Percentiles rank a stretch among this genome's conserved stretches.
Conservation (phyloP, 768 basidiomycete genomes). For the Austroboletus eburneus region DNA sequence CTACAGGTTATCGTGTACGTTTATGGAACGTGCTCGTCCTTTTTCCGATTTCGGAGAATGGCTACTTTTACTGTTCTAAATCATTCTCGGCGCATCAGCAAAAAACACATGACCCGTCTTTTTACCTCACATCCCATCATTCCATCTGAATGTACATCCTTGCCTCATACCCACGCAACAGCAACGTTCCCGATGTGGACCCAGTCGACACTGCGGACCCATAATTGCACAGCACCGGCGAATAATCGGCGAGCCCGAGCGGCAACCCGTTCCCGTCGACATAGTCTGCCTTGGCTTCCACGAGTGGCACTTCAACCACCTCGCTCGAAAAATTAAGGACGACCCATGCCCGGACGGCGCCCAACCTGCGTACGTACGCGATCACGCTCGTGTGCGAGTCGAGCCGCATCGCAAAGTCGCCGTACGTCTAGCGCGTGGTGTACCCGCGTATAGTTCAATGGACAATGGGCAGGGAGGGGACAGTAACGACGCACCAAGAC, state of each 20-base stretch:
- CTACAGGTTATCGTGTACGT: too few relatives aligned
- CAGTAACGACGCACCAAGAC: constrained; percentile 56
- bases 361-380: constrained; percentile 46
- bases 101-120: too few relatives aligned
- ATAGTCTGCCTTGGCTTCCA: too few relatives aligned
- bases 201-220: background rate
- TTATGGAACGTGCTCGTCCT: too few relatives aligned
- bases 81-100: too few relatives aligned
- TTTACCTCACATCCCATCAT: too few relatives aligned
- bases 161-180: constrained; percentile 30
- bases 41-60: too few relatives aligned
- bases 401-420: constrained; percentile 52
- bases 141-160: constrained; percentile 10
- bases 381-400: constrained; percentile 47
- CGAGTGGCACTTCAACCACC: constrained; percentile 17
- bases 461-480: too few relatives aligned
- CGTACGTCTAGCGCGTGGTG: constrained; percentile 50
- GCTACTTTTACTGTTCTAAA: too few relatives aligned
- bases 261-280: background rate
- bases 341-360: constrained; percentile 32
- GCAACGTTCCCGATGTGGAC: too few relatives aligned
- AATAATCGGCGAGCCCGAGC: background rate
- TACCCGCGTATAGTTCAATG: too few relatives aligned
- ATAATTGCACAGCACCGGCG: constrained; percentile 27
- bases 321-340: constrained; percentile 45